Evolutionary conservation across 2,329 filamentous ascomycete species (phyloP).

Genomic region (Chlorencoelia australis): DNA sequence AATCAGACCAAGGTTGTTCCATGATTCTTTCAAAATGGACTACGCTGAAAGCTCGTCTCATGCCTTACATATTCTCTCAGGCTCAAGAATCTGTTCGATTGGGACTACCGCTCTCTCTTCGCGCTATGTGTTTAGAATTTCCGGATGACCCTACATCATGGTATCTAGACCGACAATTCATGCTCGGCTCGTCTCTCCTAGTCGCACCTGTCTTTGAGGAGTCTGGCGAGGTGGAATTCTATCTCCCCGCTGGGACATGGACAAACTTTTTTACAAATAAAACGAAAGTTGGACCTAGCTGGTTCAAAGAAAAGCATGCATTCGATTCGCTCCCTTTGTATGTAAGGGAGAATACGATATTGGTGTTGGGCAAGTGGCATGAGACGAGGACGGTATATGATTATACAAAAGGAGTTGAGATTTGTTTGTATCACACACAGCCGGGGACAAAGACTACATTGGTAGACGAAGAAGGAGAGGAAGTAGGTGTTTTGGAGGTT

Average conservation of each 20-base stretch:
- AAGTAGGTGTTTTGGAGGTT: slow-evolving; percentile 32
- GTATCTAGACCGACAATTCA: slow-evolving; percentile 49
- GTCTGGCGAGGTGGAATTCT: slow-evolving; percentile 44
- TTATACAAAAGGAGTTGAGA: slow-evolving; percentile 29
- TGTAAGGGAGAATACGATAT: slow-evolving; percentile 29
- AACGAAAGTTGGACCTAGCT: slow-evolving; percentile 32
- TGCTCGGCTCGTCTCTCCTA: slow-evolving; percentile 47
- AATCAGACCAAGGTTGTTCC: slow-evolving; percentile 37
- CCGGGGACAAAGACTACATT: slow-evolving; percentile 34
- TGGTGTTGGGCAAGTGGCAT: slow-evolving; percentile 23
- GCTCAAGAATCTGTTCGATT: slow-evolving; percentile 37
- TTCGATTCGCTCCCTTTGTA: slow-evolving; percentile 39
- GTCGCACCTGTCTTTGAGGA: slow-evolving; percentile 50
- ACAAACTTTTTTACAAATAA: slow-evolving; percentile 38
- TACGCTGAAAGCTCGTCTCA: slow-evolving; percentile 42
- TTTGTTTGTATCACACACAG: slow-evolving; percentile 35
- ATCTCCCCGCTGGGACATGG: slow-evolving; percentile 41
- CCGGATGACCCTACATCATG: slow-evolving; percentile 48
- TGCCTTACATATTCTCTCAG: slow-evolving; percentile 47
- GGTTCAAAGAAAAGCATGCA: slow-evolving; percentile 36
- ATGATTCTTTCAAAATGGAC: slow-evolving; percentile 36
- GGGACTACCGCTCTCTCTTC: slow-evolving; percentile 43
- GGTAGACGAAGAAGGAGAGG: slow-evolving; percentile 34
- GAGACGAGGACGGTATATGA: slow-evolving; percentile 25
- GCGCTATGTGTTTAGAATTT: slow-evolving; percentile 51